These are phyloP conservation scores for Geoglossum glabrum DNA, from an alignment of 495 filamentous ascomycete genomes.

Conservation along the genomic window DNA sequence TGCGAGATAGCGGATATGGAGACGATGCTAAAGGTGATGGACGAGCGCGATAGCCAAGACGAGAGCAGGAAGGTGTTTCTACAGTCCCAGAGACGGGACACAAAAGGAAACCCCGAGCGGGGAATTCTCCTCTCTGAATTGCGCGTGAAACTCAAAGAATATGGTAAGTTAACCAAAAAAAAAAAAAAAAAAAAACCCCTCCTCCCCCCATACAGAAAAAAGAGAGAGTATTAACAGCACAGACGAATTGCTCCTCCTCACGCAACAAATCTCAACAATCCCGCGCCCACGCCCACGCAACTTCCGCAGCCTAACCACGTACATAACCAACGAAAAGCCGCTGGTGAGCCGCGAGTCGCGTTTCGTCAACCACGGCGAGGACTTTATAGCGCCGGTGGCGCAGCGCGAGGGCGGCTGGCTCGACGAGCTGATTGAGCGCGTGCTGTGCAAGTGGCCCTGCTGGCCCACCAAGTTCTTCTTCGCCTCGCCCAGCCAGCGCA, in stretches of 20 bases:
- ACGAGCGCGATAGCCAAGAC: neutral
- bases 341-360: neutral
- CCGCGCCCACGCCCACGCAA: neutral
- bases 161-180: neutral
- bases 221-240: neutral
- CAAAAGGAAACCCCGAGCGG: neutral
- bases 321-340: conserved; percentile 2
- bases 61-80: neutral
- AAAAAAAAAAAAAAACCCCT: too few species aligned
- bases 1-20: conserved; percentile 1
- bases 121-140: neutral
- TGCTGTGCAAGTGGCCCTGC: neutral
- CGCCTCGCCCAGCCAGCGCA: neutral
- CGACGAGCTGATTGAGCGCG: neutral
- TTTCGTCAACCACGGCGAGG: conserved; percentile 1
- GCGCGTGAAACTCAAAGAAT: neutral
- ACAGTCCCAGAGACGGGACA: neutral
- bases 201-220: too few species aligned
- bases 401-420: neutral
- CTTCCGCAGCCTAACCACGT: neutral
- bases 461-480: conserved; percentile 1
- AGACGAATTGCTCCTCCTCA: neutral
- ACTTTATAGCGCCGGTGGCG: neutral
- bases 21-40: neutral
- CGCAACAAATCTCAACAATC: neutral